These are phyloP conservation scores for Coelastrella sp. DNA, from an alignment of 139 green algal species.

Conservation along the genomic window DNA sequence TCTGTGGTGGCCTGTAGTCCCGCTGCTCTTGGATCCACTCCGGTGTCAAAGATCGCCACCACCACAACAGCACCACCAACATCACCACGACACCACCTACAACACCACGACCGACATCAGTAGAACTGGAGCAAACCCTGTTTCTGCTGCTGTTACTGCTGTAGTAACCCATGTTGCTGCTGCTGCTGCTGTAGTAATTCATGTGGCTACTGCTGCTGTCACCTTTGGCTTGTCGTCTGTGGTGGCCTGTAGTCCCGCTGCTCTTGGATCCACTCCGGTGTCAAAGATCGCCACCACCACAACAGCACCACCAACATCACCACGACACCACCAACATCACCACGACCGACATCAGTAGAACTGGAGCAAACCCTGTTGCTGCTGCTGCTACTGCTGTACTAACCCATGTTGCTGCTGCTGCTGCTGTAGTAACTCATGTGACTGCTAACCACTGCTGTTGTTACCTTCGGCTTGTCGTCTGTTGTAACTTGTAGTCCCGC, in stretches of 20 bases:
- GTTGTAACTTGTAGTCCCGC: slow-evolving; percentile 82
- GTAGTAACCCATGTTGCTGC: no score
- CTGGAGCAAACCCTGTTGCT: neutral
- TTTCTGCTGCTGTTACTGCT: neutral
- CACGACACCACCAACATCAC: no score
- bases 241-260: neutral
- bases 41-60: slow-evolving; percentile 93
- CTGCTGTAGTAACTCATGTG: no score
- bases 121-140: neutral
- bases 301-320: no score
- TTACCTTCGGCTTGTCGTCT: slow-evolving; percentile 66
- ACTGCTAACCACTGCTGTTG: no score
- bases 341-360: neutral
- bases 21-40: slow-evolving; percentile 67
- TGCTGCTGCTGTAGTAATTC: neutral
- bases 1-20: slow-evolving; percentile 86
- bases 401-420: no score
- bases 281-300: no score
- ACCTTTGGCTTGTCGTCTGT: no score
- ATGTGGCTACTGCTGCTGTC: no score
- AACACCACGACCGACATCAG: no score
- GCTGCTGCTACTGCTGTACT: neutral
- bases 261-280: slow-evolving; percentile 36
- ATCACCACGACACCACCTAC: no score
- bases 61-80: slow-evolving; percentile 86